Percentiles rank a stretch among this genome's conserved stretches.
Evolutionary conservation across 768 basidiomycete genomes (phyloP).

Genomic region (Crucibulum laeve): DNA sequence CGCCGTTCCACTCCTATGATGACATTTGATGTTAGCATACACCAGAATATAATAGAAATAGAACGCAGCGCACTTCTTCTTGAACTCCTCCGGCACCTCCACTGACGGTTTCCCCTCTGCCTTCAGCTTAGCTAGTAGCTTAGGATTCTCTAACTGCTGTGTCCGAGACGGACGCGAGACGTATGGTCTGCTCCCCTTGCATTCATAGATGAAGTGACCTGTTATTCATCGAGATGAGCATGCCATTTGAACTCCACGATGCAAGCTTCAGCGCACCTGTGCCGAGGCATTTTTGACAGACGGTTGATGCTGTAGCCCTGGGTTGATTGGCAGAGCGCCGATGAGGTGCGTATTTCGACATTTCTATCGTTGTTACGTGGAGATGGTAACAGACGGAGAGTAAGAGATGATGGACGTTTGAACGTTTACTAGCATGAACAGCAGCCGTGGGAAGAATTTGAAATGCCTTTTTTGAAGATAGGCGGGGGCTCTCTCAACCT

Average conservation of each 20-base stretch:
- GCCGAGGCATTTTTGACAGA: slow-evolving; percentile 81
- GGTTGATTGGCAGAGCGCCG: slow-evolving; percentile 57
- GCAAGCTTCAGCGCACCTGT: slow-evolving; percentile 38
- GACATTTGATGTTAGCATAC: slow-evolving; percentile 1
- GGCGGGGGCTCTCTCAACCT: no score
- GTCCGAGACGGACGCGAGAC: slow-evolving; percentile 87
- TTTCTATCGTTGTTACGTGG: slow-evolving; percentile 17
- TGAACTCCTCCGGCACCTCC: slow-evolving; percentile 90
- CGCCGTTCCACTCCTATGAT: slow-evolving; percentile 67
- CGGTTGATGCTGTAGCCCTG: slow-evolving; percentile 57
- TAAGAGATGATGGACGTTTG: no score
- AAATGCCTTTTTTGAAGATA: no score
- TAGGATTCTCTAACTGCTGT: slow-evolving; percentile 79
- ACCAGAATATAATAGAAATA: slow-evolving; percentile 2
- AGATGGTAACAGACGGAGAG: no score
- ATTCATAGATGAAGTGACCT: slow-evolving; percentile 93
- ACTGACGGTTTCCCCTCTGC: slow-evolving; percentile 71
- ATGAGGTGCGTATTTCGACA: slow-evolving; percentile 85
- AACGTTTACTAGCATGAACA: no score
- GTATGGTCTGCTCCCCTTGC: slow-evolving; percentile 79
- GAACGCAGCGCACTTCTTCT: slow-evolving; percentile 56
- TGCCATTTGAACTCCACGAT: not conserved
- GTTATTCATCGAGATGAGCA: slow-evolving; percentile 3
- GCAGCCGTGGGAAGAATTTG: no score
- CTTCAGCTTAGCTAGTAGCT: slow-evolving; percentile 59